Conservation (phyloP, 805 yeast species). For the Kuraishia piskuri region DNA sequence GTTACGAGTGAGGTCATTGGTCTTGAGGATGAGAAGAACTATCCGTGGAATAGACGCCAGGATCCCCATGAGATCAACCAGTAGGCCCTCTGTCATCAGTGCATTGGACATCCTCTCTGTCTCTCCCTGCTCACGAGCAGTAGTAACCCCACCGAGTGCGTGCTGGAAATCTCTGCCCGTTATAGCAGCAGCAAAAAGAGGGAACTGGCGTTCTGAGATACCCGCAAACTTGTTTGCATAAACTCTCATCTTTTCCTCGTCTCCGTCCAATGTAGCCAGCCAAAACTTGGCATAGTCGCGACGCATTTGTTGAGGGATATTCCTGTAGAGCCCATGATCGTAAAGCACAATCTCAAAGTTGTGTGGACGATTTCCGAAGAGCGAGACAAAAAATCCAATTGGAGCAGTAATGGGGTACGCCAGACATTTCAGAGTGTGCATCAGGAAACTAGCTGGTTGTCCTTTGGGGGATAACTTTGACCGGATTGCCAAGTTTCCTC, state of each 20-base stretch:
- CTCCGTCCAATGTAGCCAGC: slow-evolving; percentile 75
- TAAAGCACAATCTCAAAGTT: slow-evolving; percentile 88
- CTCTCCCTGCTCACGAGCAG: slow-evolving; percentile 52
- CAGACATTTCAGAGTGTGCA: background rate
- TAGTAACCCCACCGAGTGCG: slow-evolving; percentile 53
- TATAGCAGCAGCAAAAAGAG: slow-evolving; percentile 83
- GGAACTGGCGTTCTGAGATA: slow-evolving; percentile 68
- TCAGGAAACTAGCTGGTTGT: slow-evolving; percentile 12
- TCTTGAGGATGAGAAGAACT: slow-evolving; percentile 79
- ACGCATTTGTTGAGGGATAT: slow-evolving; percentile 69
- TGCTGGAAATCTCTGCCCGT: slow-evolving; percentile 87
- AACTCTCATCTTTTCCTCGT: slow-evolving; percentile 54
- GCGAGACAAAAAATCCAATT: background rate
- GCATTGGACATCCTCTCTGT: slow-evolving; percentile 57
- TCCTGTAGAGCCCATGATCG: slow-evolving; percentile 92
- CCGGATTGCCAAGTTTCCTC: slow-evolving; percentile 88
- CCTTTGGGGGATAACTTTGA: slow-evolving; percentile 9
- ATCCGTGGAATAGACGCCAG: slow-evolving; percentile 76
- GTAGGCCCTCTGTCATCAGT: slow-evolving; percentile 50
- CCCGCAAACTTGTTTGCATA: slow-evolving; percentile 79
- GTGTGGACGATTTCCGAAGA: slow-evolving; percentile 22
- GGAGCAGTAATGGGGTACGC: background rate
- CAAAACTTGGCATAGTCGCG: slow-evolving; percentile 85
- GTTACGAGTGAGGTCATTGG: slow-evolving; percentile 87
- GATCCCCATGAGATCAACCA: slow-evolving; percentile 72